Evolutionary conservation across 2,329 filamentous ascomycete species (phyloP).

Genomic region (Graphilbum ipis-grandicollis): DNA sequence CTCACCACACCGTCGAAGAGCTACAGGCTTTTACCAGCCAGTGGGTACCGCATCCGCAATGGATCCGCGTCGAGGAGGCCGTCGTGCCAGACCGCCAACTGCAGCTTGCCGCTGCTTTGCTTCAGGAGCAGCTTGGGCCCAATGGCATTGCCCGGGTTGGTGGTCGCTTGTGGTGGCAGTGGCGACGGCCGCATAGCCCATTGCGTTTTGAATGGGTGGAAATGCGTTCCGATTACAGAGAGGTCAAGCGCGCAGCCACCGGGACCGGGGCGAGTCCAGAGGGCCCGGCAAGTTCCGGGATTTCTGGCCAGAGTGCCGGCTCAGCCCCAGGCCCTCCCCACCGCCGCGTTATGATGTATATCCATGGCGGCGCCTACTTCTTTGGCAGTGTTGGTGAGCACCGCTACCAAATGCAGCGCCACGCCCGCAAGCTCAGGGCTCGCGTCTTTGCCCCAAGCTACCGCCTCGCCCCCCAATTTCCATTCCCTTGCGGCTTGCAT

Average conservation of each 20-base stretch:
- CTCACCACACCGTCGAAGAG: constrained; percentile 83
- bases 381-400: constrained; percentile 94
- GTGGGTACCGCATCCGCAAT: constrained; percentile 77
- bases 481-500: constrained; percentile 82
- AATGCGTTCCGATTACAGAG: constrained; percentile 67
- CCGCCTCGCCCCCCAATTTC: constrained; percentile 79
- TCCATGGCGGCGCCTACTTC: constrained; percentile 89
- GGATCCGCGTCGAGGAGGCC: constrained; percentile 64
- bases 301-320: neutral
- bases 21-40: constrained; percentile 81
- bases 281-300: neutral
- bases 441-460: constrained; percentile 78
- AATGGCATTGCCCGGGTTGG: constrained; percentile 62
- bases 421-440: constrained; percentile 85
- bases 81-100: constrained; percentile 48
- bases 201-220: constrained; percentile 89
- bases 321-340: neutral
- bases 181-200: constrained; percentile 49
- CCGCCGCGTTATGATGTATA: constrained; percentile 68
- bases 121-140: constrained; percentile 60
- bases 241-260: constrained; percentile 36
- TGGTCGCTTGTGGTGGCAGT: constrained; percentile 78
- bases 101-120: constrained; percentile 43
- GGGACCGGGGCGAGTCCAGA: neutral
- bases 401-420: constrained; percentile 93